Evolutionary conservation across 768 basidiomycete species (phyloP), one percentile per base, ranked within the genome.

Genomic region (Paxillus ammoniavirescens): DNA sequence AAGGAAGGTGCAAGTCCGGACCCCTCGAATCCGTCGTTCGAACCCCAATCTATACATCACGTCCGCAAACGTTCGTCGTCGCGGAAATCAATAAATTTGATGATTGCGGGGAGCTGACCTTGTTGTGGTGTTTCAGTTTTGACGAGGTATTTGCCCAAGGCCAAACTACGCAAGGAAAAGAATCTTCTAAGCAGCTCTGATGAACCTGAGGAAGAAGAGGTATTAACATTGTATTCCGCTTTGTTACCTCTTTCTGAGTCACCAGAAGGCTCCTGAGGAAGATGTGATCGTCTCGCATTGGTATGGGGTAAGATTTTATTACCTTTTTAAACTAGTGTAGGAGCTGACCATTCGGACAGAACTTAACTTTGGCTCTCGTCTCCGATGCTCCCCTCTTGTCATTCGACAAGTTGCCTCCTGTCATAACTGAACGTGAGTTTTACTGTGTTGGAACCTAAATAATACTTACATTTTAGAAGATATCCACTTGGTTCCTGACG

Each of bases 351-450:
- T 2, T 18, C 31, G 37, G 44, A 4, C 68, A 93, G 84, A 98
- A 98, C 69, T 65, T 99, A 17, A 97, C 94, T 0, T 69, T 99
- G 35, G 89, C 89, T 6, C 74, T 99, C 40, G 74, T 98, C 38
- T 89, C 91, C 17, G 89, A 94, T 58, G 74, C 75, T n/a, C 61
- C 74, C 2, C 64, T 72, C 1, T 53, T 97, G 41, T 78, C 82
- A 8, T 79, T 80, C 55, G 61, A 66, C 7, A 73, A 78, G 51
- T 63, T 92, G 15, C 82, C 89, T 0, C 78, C 82, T 5, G 82
- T 84, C 5, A 58, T 89, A 4, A 61, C 70, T 15, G 81, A 87
- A 66, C 81, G 90, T 91, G 55, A 60, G 87, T 79, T 26, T 42
- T 26, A 40, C 4, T 51, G 45, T 8, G 26, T 46, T 17, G 47